phyloP scores from a whole-genome alignment of 768 basidiomycete genomes.

The Fomitopsis pulvina region DNA sequence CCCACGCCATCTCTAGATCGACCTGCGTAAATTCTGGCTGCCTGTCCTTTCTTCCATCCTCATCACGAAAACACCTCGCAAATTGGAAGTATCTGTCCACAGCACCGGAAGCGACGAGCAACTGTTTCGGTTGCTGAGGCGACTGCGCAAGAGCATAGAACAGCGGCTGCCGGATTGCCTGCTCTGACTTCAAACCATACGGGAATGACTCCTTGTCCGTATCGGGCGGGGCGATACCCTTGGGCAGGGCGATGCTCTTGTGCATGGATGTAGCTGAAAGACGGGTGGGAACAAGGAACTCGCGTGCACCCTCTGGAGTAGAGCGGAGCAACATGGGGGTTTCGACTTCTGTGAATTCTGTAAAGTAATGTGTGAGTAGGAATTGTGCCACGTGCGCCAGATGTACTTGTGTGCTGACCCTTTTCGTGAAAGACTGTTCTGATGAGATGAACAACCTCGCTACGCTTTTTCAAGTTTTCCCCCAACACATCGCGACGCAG shows the following conservation, averaged over 20 bases:
- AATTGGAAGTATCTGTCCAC: slow-evolving; percentile 92
- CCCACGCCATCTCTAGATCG: slow-evolving; percentile 94
- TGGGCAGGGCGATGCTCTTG: slow-evolving; percentile 12
- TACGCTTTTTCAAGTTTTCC: slow-evolving; percentile 75
- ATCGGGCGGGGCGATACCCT: background rate
- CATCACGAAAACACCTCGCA: slow-evolving; percentile 92
- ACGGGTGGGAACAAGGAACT: slow-evolving; percentile 86
- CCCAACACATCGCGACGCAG: slow-evolving; percentile 70
- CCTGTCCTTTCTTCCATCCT: slow-evolving; percentile 90
- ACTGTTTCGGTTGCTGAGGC: slow-evolving; percentile 93
- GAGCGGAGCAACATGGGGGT: slow-evolving; percentile 89
- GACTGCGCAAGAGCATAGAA: slow-evolving; percentile 94
- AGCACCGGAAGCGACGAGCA: slow-evolving; percentile 83
- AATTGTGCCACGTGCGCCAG: background rate
- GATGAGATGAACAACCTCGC: slow-evolving; percentile 73
- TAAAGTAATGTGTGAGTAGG: slow-evolving; percentile 6
- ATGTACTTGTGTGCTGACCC: slow-evolving; percentile 38
- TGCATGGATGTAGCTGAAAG: slow-evolving; percentile 22
- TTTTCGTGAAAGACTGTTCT: slow-evolving; percentile 66
- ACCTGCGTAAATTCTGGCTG: slow-evolving; percentile 98
- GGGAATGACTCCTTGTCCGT: background rate
- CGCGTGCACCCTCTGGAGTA: slow-evolving; percentile 90
- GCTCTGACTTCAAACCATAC: too few species aligned
- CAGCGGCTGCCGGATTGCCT: slow-evolving; percentile 21
- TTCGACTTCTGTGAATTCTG: slow-evolving; percentile 90